Conservation (phyloP, 129 eudicot species). For the Silybum marianum region DNA sequence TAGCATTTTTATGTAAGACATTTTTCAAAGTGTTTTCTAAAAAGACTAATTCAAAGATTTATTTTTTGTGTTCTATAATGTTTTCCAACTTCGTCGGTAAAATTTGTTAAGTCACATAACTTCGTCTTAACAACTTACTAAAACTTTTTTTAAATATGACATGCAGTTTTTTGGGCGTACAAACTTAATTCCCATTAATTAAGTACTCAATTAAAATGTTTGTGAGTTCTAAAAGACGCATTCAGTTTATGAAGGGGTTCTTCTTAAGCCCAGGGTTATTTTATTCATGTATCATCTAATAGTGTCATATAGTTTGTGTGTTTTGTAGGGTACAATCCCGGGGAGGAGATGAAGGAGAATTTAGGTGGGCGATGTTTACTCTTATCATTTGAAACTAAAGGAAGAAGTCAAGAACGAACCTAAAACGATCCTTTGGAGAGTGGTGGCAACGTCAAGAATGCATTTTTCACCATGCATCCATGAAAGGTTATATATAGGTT, state of each 20-base stretch:
- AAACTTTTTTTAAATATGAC: not conserved
- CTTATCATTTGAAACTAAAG: constrained; percentile 33
- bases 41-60: not conserved
- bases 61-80: not conserved
- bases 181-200: too few relatives aligned
- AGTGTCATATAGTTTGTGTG: constrained; percentile 12
- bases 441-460: constrained; percentile 40
- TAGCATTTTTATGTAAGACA: not conserved
- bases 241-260: not conserved
- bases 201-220: not conserved
- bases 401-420: constrained; percentile 99
- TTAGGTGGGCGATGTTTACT: constrained; percentile 48
- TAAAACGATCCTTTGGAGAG: constrained; percentile 51
- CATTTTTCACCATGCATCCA: constrained; percentile 31
- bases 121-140: not conserved
- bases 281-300: not conserved
- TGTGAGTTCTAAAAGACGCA: not conserved
- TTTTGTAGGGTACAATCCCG: constrained; percentile 33
- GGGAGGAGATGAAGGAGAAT: constrained; percentile 27
- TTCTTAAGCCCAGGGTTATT: not conserved
- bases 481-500: constrained; percentile 72
- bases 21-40: not conserved
- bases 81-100: not conserved
- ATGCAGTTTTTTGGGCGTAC: not conserved
- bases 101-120: not conserved